Evolutionary conservation across 768 basidiomycete genomes (phyloP).

Genomic region (Grammothele lineata): DNA sequence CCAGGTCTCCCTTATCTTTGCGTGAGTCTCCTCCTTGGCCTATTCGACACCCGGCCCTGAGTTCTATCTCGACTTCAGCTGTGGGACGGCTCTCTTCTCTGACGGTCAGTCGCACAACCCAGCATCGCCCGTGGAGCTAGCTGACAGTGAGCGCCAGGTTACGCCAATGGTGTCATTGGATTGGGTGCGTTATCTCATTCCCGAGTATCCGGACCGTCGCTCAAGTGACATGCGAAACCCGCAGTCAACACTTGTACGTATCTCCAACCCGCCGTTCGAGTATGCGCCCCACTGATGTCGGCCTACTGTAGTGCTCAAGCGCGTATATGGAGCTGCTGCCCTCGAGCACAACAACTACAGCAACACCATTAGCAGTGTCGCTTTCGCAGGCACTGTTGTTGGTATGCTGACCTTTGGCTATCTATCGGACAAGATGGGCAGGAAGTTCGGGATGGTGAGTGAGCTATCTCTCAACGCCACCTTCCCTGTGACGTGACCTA

Average conservation of each 20-base stretch:
- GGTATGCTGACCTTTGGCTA: constrained; percentile 84
- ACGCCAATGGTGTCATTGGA: constrained; percentile 78
- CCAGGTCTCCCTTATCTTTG: constrained; percentile 80
- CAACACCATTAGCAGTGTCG: constrained; percentile 59
- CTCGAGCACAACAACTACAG: constrained; percentile 55
- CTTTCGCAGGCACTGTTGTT: constrained; percentile 83
- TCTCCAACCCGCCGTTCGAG: no score
- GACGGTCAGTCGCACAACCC: constrained; percentile 49
- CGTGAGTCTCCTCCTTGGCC: constrained; percentile 47
- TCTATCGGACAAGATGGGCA: constrained; percentile 81
- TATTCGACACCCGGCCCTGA: neutral
- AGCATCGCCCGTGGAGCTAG: neutral
- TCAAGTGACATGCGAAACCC: neutral
- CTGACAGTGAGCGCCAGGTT: constrained; percentile 41
- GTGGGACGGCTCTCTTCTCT: constrained; percentile 85
- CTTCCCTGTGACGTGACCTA: neutral
- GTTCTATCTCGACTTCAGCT: constrained; percentile 37
- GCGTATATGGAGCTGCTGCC: constrained; percentile 63
- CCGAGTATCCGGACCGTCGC: no score
- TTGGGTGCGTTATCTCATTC: constrained; percentile 46
- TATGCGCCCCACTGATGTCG: no score
- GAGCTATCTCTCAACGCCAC: no score
- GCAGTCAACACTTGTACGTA: constrained; percentile 66
- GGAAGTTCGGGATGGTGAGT: constrained; percentile 83
- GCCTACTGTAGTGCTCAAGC: constrained; percentile 52